These are phyloP conservation scores for Murraya paniculata DNA, from an alignment of 345 rosid genomes.

Conservation along the genomic window DNA sequence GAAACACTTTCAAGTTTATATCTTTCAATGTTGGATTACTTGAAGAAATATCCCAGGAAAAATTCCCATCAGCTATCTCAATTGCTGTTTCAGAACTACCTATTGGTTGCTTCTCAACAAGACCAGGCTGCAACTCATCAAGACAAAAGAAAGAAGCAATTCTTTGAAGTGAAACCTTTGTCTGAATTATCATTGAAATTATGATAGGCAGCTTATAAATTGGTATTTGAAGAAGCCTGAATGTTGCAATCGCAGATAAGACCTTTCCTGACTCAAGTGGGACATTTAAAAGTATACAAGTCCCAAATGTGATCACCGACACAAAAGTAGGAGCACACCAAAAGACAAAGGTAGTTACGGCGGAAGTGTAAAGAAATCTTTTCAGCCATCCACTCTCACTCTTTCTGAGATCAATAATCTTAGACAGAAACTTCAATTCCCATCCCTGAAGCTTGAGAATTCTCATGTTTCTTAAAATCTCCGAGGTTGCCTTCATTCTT, in stretches of 20 bases:
- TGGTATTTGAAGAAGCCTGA: conserved; percentile 62
- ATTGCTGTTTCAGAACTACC: conserved; percentile 46
- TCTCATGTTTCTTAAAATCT: conserved; percentile 68
- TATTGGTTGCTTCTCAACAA: conserved; percentile 41
- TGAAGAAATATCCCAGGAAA: conserved; percentile 56
- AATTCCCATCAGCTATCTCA: conserved; percentile 48
- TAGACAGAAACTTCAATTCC: conserved; percentile 74
- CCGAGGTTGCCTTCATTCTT: conserved; percentile 65
- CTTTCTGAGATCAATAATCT: conserved; percentile 44
- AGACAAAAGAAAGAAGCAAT: conserved; percentile 56
- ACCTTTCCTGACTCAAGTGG: conserved; percentile 70
- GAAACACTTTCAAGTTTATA: conserved; percentile 43
- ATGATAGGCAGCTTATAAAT: conserved; percentile 58
- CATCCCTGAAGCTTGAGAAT: conserved; percentile 83
- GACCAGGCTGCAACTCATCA: conserved; percentile 50
- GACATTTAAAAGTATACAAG: conserved; percentile 54
- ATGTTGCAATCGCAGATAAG: conserved; percentile 74
- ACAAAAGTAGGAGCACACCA: conserved; percentile 72
- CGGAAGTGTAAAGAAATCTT: conserved; percentile 46
- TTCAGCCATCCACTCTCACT: conserved; percentile 60
- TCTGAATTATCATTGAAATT: conserved; percentile 57
- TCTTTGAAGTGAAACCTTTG: conserved; percentile 70
- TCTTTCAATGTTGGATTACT: conserved; percentile 49
- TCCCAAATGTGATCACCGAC: conserved; percentile 54
- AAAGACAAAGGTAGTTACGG: conserved; percentile 48